phyloP scores from a whole-genome alignment of 2,329 filamentous ascomycete species.

The Acrocalymma vagum region DNA sequence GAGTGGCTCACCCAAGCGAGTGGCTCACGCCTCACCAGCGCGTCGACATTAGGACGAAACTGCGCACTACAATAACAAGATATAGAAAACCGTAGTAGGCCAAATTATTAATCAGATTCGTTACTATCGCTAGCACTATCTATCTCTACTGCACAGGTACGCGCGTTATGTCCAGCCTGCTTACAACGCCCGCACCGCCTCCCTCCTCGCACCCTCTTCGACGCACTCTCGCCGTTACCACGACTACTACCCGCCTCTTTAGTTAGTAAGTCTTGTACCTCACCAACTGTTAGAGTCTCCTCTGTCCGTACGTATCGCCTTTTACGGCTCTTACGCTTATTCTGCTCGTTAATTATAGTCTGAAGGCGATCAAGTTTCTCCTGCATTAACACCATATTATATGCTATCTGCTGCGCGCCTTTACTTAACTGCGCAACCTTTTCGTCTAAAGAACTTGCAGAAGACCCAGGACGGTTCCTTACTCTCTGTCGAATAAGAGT shows the following conservation, averaged over 20 bases:
- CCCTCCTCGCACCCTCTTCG: slow-evolving; percentile 1
- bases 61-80: neutral
- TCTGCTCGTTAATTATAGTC: neutral
- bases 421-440: slow-evolving; percentile 12
- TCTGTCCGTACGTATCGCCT: slow-evolving; percentile 3
- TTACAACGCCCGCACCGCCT: slow-evolving; percentile 2
- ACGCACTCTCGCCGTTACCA: neutral
- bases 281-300: slow-evolving; percentile 3
- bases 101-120: slow-evolving; percentile 2
- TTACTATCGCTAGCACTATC: neutral
- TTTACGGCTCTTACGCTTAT: slow-evolving; percentile 4
- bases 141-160: slow-evolving; percentile 4
- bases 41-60: too few relatives aligned
- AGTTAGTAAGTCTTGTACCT: slow-evolving; percentile 3
- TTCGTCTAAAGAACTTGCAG: slow-evolving; percentile 12
- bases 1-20: too few relatives aligned
- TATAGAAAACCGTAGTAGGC: neutral
- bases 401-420: slow-evolving; percentile 13
- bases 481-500: slow-evolving; percentile 13
- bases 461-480: slow-evolving; percentile 7
- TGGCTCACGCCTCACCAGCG: too few relatives aligned
- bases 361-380: slow-evolving; percentile 3
- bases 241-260: slow-evolving; percentile 1
- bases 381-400: slow-evolving; percentile 14
- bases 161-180: neutral